Evolutionary conservation across 352 stramenopile genomes (phyloP).

Genomic region (Globisporangium iwayamae): DNA sequence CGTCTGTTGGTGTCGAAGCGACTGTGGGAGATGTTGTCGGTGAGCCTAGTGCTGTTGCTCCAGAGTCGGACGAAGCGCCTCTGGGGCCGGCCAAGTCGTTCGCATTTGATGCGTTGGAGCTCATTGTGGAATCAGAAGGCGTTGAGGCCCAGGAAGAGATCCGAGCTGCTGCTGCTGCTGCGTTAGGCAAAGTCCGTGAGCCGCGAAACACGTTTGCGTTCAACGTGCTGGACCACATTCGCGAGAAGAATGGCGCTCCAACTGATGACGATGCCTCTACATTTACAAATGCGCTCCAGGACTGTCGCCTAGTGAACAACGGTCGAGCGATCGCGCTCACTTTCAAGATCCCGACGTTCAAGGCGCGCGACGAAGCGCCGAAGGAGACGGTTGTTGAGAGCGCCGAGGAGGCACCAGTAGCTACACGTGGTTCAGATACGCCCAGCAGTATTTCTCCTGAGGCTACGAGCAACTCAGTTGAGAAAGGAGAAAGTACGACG

Average conservation of each 20-base stretch:
- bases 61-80: not conserved
- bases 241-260: not conserved
- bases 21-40: not conserved
- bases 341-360: slow-evolving; percentile 20
- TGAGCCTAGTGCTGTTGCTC: not conserved
- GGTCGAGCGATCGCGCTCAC: slow-evolving; percentile 16
- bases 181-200: not conserved
- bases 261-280: not conserved
- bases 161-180: not conserved
- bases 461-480: not conserved
- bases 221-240: not conserved
- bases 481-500: not conserved
- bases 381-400: slow-evolving; percentile 7
- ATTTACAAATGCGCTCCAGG: not conserved
- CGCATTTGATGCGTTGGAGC: slow-evolving; percentile 22
- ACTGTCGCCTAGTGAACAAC: slow-evolving; percentile 13
- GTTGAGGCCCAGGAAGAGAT: slow-evolving; percentile 3
- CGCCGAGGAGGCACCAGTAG: not conserved
- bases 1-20: slow-evolving; percentile 2
- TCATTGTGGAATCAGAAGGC: slow-evolving; percentile 2
- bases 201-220: not conserved
- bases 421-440: not conserved
- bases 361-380: slow-evolving; percentile 10
- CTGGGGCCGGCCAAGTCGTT: slow-evolving; percentile 14
- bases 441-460: not conserved